Conservation (phyloP, 2,329 filamentous ascomycete species). For the Clarireedia paspali region DNA sequence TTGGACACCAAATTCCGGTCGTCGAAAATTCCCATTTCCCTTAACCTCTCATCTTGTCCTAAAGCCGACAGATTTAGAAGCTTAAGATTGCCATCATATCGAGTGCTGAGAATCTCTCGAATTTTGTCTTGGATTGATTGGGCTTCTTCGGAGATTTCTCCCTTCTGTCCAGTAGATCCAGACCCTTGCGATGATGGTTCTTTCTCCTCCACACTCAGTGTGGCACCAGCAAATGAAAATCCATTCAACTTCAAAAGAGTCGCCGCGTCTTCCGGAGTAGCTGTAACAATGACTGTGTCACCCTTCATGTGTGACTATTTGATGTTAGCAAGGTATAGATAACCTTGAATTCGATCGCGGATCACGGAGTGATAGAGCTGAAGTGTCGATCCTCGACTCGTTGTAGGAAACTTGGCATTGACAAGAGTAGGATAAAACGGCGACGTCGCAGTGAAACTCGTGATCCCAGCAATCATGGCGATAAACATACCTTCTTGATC, state of each 20-base stretch:
- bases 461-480: conserved; percentile 36
- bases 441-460: conserved; percentile 27
- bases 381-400: conserved; percentile 23
- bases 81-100: conserved; percentile 66
- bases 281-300: conserved; percentile 61
- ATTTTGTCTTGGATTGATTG: conserved; percentile 62
- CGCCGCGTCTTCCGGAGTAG: conserved; percentile 55
- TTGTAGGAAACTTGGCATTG: conserved; percentile 30
- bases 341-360: conserved; percentile 30
- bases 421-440: conserved; percentile 31
- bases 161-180: conserved; percentile 31
- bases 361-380: conserved; percentile 22
- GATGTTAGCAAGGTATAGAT: conserved; percentile 52
- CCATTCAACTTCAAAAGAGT: conserved; percentile 61
- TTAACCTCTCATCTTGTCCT: conserved; percentile 62
- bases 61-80: conserved; percentile 78
- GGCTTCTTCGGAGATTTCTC: conserved; percentile 42
- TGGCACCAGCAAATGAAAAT: conserved; percentile 59
- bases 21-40: conserved; percentile 64
- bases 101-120: conserved; percentile 60
- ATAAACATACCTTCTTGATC: conserved; percentile 70
- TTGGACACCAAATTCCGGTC: conserved; percentile 58
- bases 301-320: conserved; percentile 61
- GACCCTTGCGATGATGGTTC: conserved; percentile 13
- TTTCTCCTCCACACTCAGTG: conserved; percentile 46